A percentile compares a stretch with the other conserved stretches of the same genome.
These are phyloP conservation scores for Incumbomyces delicatus DNA, from an alignment of 2,329 filamentous ascomycete species.

Conservation along the genomic window DNA sequence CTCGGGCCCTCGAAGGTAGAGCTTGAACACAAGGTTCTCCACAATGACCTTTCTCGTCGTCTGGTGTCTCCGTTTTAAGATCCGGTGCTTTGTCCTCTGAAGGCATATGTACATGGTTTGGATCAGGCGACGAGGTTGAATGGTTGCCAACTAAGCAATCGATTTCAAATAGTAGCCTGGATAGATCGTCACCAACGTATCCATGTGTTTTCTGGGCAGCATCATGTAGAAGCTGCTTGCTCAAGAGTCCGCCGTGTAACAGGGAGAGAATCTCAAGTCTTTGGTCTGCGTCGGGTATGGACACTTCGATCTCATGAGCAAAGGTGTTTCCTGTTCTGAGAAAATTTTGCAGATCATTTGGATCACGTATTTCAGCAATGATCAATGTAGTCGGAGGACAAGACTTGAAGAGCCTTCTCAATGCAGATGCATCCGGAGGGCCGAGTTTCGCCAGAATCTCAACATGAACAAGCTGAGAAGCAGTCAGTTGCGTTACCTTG, in stretches of 20 bases:
- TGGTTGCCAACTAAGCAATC: background rate
- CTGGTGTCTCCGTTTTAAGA: background rate
- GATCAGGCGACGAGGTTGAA: no score
- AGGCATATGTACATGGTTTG: no score
- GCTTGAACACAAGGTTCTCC: background rate
- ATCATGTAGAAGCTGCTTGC: slow-evolving; percentile 45
- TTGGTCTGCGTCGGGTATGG: slow-evolving; percentile 62
- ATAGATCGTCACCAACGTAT: slow-evolving; percentile 70
- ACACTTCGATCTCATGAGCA: slow-evolving; percentile 57
- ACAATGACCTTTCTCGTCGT: background rate
- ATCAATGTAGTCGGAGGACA: slow-evolving; percentile 53
- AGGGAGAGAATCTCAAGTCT: slow-evolving; percentile 65
- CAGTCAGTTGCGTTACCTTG: slow-evolving; percentile 40
- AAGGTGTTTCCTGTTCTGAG: slow-evolving; percentile 60
- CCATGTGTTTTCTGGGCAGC: slow-evolving; percentile 74
- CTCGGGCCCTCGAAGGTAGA: background rate
- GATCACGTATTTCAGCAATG: slow-evolving; percentile 63
- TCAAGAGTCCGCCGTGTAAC: slow-evolving; percentile 42
- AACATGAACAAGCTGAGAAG: slow-evolving; percentile 13
- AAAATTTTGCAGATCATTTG: slow-evolving; percentile 60
- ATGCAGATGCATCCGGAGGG: background rate
- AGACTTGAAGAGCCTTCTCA: slow-evolving; percentile 28
- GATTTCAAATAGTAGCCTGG: slow-evolving; percentile 44
- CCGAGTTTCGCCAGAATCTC: background rate
- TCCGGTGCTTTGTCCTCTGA: background rate